Evolutionary conservation across 768 basidiomycete species (phyloP).

Genomic region (Podaxis mareebaensis): DNA sequence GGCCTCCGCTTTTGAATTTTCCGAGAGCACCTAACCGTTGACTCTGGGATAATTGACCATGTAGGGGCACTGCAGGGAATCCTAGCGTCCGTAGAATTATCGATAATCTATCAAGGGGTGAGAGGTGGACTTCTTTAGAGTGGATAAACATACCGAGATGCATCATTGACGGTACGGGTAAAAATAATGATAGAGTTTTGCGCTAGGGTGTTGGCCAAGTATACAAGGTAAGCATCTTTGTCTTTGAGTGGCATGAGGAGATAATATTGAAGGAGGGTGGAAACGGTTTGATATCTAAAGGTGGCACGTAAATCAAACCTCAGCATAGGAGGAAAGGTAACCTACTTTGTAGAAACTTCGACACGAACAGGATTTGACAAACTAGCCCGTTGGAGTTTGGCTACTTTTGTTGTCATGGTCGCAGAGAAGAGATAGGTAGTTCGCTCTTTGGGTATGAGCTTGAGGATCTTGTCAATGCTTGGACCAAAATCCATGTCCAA

Average conservation of each 20-base stretch:
- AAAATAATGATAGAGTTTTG: conserved; percentile 96
- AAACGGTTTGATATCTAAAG: conserved; percentile 91
- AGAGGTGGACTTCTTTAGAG: conserved; percentile 1
- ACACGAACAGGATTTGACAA: conserved; percentile 90
- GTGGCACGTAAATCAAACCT: conserved; percentile 14
- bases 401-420: conserved; percentile 98
- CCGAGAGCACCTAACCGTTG: conserved; percentile 89
- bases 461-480: conserved; percentile 94
- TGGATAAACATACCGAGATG: conserved; percentile 57
- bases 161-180: conserved; percentile 93
- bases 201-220: conserved; percentile 85
- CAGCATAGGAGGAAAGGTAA: conserved; percentile 1
- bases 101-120: conserved; percentile 55
- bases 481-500: conserved; percentile 97
- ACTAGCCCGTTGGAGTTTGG: conserved; percentile 93
- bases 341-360: conserved; percentile 91
- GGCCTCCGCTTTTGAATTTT: conserved; percentile 95
- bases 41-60: conserved; percentile 93
- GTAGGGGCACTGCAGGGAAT: conserved; percentile 93
- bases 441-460: conserved; percentile 91
- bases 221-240: conserved; percentile 90
- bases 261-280: conserved; percentile 94
- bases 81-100: conserved; percentile 89
- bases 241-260: conserved; percentile 89
- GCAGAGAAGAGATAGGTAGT: conserved; percentile 97